Evolutionary conservation across 2,329 filamentous ascomycete species (phyloP).

Genomic region (Penicillium sp.): DNA sequence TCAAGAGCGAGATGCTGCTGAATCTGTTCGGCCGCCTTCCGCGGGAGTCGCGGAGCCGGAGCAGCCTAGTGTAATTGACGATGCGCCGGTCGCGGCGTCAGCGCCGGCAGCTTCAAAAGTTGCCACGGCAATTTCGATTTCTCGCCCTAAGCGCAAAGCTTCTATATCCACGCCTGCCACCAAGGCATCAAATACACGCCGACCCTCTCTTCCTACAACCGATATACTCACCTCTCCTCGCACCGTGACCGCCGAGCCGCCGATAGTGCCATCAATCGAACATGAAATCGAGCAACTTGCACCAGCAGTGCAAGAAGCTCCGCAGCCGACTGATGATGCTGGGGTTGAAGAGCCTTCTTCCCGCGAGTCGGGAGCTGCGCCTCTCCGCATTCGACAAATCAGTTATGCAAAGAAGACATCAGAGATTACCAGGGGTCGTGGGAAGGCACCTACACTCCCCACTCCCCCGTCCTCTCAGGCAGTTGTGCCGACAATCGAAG

Average conservation of each 20-base stretch:
- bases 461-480: constrained; percentile 29
- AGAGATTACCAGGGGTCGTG: constrained; percentile 10
- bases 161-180: constrained; percentile 21
- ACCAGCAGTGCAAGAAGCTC: neutral
- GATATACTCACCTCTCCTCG: constrained; percentile 18
- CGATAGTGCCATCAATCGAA: constrained; percentile 13
- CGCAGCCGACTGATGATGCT: constrained; percentile 6
- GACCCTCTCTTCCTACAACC: constrained; percentile 15
- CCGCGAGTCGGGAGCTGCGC: constrained; percentile 4
- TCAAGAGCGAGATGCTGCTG: constrained; percentile 4
- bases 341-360: constrained; percentile 5
- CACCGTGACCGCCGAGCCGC: constrained; percentile 13
- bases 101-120: constrained; percentile 22
- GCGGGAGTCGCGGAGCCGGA: constrained; percentile 2
- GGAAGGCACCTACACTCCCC: constrained; percentile 11
- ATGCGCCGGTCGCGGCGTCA: constrained; percentile 2
- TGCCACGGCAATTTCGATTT: constrained; percentile 28
- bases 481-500: constrained; percentile 16
- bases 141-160: constrained; percentile 28
- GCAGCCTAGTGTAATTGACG: neutral
- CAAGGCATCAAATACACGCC: neutral
- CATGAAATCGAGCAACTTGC: constrained; percentile 10
- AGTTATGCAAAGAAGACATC: constrained; percentile 12
- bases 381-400: constrained; percentile 6
- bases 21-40: constrained; percentile 1